phyloP scores from a whole-genome alignment of 1,284 basidiomycete species.

The Cryptococcus floricola region DNA sequence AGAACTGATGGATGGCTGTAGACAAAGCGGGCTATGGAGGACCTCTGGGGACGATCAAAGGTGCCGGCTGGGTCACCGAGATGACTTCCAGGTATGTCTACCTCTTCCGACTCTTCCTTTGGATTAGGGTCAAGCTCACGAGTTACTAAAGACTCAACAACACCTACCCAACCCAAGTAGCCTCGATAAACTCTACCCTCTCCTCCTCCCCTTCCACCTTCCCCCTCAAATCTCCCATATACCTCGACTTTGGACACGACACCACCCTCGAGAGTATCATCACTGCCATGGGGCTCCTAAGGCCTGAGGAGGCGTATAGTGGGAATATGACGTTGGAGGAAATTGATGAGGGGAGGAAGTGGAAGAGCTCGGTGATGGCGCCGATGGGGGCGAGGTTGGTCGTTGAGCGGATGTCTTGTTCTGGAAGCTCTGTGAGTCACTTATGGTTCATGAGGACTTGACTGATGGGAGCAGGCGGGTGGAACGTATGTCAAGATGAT shows the following conservation, averaged over 20 bases:
- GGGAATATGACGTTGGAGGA: slow-evolving; percentile 3
- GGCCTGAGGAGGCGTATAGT: slow-evolving; percentile 2
- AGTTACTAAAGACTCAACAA: neutral
- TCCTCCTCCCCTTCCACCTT: slow-evolving; percentile 5
- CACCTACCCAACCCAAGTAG: neutral
- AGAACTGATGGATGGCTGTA: neutral
- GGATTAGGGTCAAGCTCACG: neutral
- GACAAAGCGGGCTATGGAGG: slow-evolving; percentile 2
- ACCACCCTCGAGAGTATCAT: neutral
- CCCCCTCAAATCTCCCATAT: slow-evolving; percentile 11
- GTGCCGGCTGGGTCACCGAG: neutral
- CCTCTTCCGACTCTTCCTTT: neutral
- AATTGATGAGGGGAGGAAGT: slow-evolving; percentile 6
- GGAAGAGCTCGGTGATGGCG: slow-evolving; percentile 10
- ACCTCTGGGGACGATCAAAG: neutral
- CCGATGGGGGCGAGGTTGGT: slow-evolving; percentile 23
- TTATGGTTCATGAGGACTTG: neutral
- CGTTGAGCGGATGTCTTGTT: slow-evolving; percentile 16
- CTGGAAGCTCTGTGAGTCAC: neutral
- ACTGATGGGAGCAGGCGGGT: neutral
- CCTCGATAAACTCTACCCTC: slow-evolving; percentile 12
- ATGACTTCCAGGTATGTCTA: slow-evolving; percentile 1
- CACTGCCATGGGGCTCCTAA: neutral
- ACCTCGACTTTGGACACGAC: slow-evolving; percentile 2
- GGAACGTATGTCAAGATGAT: slow-evolving; percentile 24